Conservation (phyloP, 2,329 filamentous ascomycete species). For the Xylariaceae sp. region DNA sequence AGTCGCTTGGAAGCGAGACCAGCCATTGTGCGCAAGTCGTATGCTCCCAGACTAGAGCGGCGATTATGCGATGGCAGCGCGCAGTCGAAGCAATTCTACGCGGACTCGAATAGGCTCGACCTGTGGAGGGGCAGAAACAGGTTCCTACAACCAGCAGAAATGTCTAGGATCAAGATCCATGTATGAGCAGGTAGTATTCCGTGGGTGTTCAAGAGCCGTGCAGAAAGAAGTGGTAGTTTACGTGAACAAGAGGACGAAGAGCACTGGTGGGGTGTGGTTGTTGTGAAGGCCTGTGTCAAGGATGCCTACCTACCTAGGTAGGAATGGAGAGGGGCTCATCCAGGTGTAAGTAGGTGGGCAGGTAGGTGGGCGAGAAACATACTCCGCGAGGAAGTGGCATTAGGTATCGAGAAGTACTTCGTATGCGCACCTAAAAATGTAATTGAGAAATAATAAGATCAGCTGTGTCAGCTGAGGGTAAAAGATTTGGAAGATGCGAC, state of each 20-base stretch:
- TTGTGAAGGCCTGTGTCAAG: slow-evolving; percentile 1
- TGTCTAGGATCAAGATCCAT: slow-evolving; percentile 13
- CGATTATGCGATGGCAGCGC: slow-evolving; percentile 6
- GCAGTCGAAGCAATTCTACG: not conserved
- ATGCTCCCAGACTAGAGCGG: not conserved
- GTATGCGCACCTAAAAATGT: no score
- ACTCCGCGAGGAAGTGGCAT: no score
- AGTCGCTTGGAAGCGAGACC: slow-evolving; percentile 52
- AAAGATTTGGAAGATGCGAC: no score
- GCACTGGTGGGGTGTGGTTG: not conserved
- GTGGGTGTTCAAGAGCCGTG: not conserved
- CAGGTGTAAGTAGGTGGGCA: slow-evolving; percentile 2
- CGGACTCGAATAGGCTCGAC: not conserved
- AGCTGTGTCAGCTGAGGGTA: no score
- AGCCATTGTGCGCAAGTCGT: slow-evolving; percentile 29
- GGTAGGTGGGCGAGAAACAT: not conserved
- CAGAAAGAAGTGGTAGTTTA: slow-evolving; percentile 2
- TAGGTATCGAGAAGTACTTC: no score
- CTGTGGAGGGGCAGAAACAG: not conserved
- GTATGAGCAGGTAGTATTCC: not conserved
- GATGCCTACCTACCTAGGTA: not conserved
- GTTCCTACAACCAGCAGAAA: slow-evolving; percentile 14
- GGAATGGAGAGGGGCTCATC: slow-evolving; percentile 7
- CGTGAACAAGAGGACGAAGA: slow-evolving; percentile 7
- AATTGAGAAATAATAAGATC: no score